Percentiles rank a stretch among this genome's conserved stretches.
Conservation (phyloP, 2,329 filamentous ascomycete species). For the Alternaria gaisen region DNA sequence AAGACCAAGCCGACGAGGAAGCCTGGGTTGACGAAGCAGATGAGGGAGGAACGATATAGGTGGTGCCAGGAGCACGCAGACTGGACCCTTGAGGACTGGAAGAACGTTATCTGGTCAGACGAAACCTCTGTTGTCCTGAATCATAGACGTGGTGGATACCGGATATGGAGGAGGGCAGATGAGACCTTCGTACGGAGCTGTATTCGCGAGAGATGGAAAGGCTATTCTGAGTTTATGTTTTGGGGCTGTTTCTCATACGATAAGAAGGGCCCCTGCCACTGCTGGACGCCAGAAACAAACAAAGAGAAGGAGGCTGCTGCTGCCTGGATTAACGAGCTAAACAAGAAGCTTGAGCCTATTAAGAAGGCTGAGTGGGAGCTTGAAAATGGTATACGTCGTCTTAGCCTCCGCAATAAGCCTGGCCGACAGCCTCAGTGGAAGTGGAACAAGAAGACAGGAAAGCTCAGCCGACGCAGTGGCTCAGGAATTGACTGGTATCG, state of each 20-base stretch:
- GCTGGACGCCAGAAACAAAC: constrained; percentile 8
- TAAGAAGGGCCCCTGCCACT: constrained; percentile 18
- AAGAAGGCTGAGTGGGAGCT: constrained; percentile 8
- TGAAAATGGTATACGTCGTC: constrained; percentile 5
- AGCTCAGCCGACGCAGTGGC: constrained; percentile 15
- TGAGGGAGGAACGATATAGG: constrained; percentile 6
- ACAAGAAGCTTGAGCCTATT: constrained; percentile 18
- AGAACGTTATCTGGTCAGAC: not conserved
- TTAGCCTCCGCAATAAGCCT: not conserved
- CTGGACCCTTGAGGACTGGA: not conserved
- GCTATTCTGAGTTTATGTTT: constrained; percentile 27
- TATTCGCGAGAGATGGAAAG: constrained; percentile 21
- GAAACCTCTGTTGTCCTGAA: constrained; percentile 13
- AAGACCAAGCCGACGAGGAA: constrained; percentile 13
- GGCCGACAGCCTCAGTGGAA: constrained; percentile 15
- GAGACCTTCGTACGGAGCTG: constrained; percentile 16
- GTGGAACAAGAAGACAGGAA: constrained; percentile 17
- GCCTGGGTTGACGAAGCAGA: constrained; percentile 18
- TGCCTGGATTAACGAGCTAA: constrained; percentile 14
- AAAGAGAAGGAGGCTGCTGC: not conserved
- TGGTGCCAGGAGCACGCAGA: not conserved
- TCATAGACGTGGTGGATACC: constrained; percentile 11
- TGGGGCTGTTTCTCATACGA: constrained; percentile 22
- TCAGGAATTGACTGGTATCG: constrained; percentile 7
- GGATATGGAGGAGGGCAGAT: constrained; percentile 16